phyloP scores from a whole-genome alignment of 768 basidiomycete genomes.

The Coprinopsis marcescibilis region DNA sequence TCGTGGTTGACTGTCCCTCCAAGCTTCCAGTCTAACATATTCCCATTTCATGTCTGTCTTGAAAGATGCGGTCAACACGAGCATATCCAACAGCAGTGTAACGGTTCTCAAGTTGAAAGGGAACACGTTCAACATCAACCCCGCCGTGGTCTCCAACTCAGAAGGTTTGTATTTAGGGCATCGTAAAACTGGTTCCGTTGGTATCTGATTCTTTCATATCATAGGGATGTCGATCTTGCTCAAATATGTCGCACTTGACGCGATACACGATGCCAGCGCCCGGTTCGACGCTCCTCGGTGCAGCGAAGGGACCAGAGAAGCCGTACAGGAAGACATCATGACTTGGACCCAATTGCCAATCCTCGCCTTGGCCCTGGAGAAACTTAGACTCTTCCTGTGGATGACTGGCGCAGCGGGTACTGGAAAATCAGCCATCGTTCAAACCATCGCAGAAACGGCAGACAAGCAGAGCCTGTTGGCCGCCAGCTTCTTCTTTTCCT shows the following conservation, averaged over 20 bases:
- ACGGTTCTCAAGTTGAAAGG: too few species aligned
- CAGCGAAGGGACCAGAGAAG: neutral
- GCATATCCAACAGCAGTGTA: too few species aligned
- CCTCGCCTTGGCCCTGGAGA: neutral
- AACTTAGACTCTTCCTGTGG: neutral
- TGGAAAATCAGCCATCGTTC: conserved; percentile 9
- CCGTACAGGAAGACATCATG: neutral
- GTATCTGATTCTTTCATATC: too few species aligned
- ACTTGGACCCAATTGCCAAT: neutral
- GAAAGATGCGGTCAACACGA: too few species aligned
- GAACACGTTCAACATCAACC: too few species aligned
- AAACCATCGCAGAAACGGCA: conserved; percentile 2
- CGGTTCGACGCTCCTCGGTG: neutral
- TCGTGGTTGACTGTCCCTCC: too few species aligned
- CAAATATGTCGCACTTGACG: neutral
- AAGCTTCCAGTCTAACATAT: too few species aligned
- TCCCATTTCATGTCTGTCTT: too few species aligned
- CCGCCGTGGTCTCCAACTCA: too few species aligned
- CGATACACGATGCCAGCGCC: neutral
- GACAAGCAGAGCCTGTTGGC: neutral
- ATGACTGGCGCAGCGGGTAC: conserved; percentile 6
- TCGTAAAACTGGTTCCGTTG: too few species aligned
- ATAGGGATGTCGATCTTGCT: neutral
- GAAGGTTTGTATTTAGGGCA: too few species aligned
- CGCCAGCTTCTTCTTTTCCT: conserved; percentile 11